Evolutionary conservation across 1,284 basidiomycete species (phyloP), one percentile per base, ranked within the genome.

Genomic region (Ganoderma lucidum): DNA sequence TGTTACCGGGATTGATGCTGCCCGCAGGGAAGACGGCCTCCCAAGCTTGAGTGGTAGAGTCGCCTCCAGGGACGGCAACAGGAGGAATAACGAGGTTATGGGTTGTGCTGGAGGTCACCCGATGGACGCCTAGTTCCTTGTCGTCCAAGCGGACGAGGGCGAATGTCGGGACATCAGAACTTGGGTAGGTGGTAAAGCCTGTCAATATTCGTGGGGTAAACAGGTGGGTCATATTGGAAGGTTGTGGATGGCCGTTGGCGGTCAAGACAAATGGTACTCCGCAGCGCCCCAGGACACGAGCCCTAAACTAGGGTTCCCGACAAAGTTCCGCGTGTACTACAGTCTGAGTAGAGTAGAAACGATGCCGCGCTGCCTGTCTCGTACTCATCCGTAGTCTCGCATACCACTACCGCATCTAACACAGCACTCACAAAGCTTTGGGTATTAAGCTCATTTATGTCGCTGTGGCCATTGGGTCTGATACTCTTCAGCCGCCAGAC

Each of bases 1-100:
- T 80, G 73, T 79, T 78, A 9, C 80, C 78, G 0, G 90, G 89
- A 68, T 89, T 91, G 73, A 89, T 86, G 75, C 88, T 89, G 1
- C 89, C 89, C 65, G 84, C 77, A 0, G 87, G 86, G 73, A 88
- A 92, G 30, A 85, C 76, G 0, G 90, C 89, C 74, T 90, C 86
- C 88, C 89, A 91, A 17, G 88, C 80, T 28, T 67, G 83, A 15
- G 75, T 68, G 1, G 75, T 68, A 6, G 83, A 63, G 80, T 60
- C 79, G 9, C 63, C 63, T 62, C 41, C 79, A 66, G 59, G 74
- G 44, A 67, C 65, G n/a, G 73, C 70, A 3, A 74, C 37, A 0
- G 81, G 77, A 15, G 84, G 82, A 9, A 75, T 71, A 8, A 86
- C 84, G 56, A 84, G 66, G 2, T 76, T 70, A 72, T 88, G 87